A percentile compares a stretch with the other conserved stretches of the same genome.
phyloP scores from a whole-genome alignment of 1,139 yeast species.

The Zygoascus sp. region DNA sequence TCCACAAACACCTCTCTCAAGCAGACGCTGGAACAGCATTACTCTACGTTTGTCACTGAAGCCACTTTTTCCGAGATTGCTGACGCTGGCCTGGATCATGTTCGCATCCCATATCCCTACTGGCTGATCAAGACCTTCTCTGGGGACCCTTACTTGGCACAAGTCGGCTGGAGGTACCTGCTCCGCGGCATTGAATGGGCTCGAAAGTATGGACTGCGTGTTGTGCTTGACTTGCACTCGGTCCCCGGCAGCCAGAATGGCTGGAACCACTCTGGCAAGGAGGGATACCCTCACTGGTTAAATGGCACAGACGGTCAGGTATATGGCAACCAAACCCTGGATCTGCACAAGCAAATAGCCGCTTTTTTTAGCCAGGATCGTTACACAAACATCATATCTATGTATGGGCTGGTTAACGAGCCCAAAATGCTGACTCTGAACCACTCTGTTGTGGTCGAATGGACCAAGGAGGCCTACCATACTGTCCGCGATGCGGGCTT shows the following conservation, averaged over 20 bases:
- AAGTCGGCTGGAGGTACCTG: slow-evolving; percentile 69
- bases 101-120: slow-evolving; percentile 85
- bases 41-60: slow-evolving; percentile 71
- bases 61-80: slow-evolving; percentile 60
- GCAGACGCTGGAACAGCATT: slow-evolving; percentile 52
- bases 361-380: slow-evolving; percentile 61
- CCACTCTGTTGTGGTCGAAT: slow-evolving; percentile 27
- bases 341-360: slow-evolving; percentile 43
- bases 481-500: slow-evolving; percentile 30
- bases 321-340: slow-evolving; percentile 33
- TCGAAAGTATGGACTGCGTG: slow-evolving; percentile 56
- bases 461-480: slow-evolving; percentile 34
- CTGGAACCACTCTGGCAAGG: slow-evolving; percentile 81
- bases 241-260: slow-evolving; percentile 94
- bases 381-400: slow-evolving; percentile 66
- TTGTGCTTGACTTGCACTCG: slow-evolving; percentile 85
- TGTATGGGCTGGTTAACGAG: slow-evolving; percentile 70
- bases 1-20: slow-evolving; percentile 35
- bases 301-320: slow-evolving; percentile 36
- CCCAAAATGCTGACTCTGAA: slow-evolving; percentile 33
- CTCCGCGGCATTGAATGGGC: slow-evolving; percentile 77
- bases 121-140: slow-evolving; percentile 72
- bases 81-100: slow-evolving; percentile 71
- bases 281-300: slow-evolving; percentile 63
- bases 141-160: slow-evolving; percentile 68